Percentiles rank a stretch among this genome's conserved stretches.
Conservation (phyloP, 2,329 filamentous ascomycete species). For the Fusarium annulatum region DNA sequence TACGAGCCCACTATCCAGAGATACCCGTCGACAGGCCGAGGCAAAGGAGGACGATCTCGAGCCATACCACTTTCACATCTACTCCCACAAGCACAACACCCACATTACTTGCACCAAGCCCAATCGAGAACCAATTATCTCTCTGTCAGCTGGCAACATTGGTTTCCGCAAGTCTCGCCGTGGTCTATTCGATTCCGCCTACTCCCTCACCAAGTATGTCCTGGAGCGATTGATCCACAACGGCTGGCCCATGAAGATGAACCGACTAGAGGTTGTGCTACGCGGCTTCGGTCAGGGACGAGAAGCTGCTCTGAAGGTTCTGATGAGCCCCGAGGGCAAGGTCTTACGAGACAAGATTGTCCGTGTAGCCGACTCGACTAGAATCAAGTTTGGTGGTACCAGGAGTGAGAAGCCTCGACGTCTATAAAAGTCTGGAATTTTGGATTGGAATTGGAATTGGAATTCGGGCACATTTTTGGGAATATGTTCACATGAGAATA, state of each 20-base stretch:
- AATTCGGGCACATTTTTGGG: conserved; percentile 19
- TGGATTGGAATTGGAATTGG: conserved; percentile 1
- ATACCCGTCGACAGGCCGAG: conserved; percentile 32
- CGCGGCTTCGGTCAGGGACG: conserved; percentile 88
- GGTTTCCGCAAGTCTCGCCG: conserved; percentile 89
- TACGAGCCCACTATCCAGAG: conserved; percentile 47
- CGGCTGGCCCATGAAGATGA: conserved; percentile 80
- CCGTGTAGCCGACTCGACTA: conserved; percentile 85
- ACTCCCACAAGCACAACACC: conserved; percentile 91
- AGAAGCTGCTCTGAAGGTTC: conserved; percentile 88
- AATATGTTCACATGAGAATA: conserved; percentile 12
- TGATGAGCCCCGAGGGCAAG: conserved; percentile 87
- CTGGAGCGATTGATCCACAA: conserved; percentile 86
- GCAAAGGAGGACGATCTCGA: conserved; percentile 58
- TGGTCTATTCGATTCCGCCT: conserved; percentile 88
- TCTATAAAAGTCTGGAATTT: conserved; percentile 58
- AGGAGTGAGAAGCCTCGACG: conserved; percentile 87
- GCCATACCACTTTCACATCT: conserved; percentile 89
- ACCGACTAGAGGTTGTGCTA: conserved; percentile 80
- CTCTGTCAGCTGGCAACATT: conserved; percentile 84
- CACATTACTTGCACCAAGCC: conserved; percentile 91
- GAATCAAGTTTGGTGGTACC: conserved; percentile 94
- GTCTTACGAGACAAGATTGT: conserved; percentile 78
- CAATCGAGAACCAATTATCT: conserved; percentile 81
- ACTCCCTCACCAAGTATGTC: conserved; percentile 87